Evolutionary conservation across 225 moss, liverwort and hornwort genomes (phyloP), one percentile per base, ranked within the genome.

Genomic region (Anthoceros angustus): DNA sequence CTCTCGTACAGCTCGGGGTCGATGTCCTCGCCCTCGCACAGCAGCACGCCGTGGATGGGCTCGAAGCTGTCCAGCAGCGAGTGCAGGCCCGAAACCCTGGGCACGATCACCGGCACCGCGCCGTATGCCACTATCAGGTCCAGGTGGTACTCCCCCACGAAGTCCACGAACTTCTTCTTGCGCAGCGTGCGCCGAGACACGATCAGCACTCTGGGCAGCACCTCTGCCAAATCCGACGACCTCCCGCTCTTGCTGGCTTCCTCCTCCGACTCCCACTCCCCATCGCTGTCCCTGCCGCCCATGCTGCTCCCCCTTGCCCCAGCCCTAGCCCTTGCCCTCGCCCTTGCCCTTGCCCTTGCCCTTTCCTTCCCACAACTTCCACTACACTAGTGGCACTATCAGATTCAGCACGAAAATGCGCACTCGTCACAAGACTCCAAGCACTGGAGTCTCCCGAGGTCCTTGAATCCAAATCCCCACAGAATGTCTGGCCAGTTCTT

Each of bases 111-210:
- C 0, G 98, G 98, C 39, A 92, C 98, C 14, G 98, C 98, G 20
- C 98, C 98, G 10, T 98, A 98, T 68, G 80, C 89, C 67, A 98
- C 87, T 50, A 98, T 86, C 41, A 98, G 78, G 71, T 98, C 98
- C 69, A 98, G 66, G 69, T 98, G 98, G 72, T 92, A 98, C 79
- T 98, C 98, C 18, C 98, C 83, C 0, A 98, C 98, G 38, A 98
- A 98, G 76, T 98, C 83, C n/a, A 98, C 98, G 61, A 98, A 98
- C 77, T 98, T 98, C 61, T 98, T 98, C 73, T 98, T 98, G 46
- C 98, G 85, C 41, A 98, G 86, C 20, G 98, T 89, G 64, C 98
- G 84, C 40, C 98, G 78, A 2, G 98, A 98, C 55, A 98, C 98
- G 40, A 98, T 87, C 12, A 98, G 81, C 62, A 98, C 98, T 7